Percentiles rank a stretch among this genome's conserved stretches.
Evolutionary conservation across 2,329 filamentous ascomycete genomes (phyloP).

Genomic region (Stagonosporopsis chrysanthemi): DNA sequence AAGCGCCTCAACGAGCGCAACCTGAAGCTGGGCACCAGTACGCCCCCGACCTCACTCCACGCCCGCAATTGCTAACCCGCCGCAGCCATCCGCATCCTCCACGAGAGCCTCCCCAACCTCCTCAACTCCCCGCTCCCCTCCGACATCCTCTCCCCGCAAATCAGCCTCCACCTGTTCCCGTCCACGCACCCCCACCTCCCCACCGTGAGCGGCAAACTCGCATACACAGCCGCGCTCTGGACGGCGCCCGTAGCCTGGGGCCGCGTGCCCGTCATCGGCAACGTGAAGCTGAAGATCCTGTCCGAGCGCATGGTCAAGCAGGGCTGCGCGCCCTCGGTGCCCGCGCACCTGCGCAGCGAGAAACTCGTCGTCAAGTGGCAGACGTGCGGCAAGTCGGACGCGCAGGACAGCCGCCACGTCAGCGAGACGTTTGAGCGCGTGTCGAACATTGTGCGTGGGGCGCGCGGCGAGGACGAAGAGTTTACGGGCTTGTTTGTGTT

Average conservation of each 20-base stretch:
- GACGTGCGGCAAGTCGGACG: conserved; percentile 65
- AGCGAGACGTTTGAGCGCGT: conserved; percentile 63
- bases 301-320: conserved; percentile 83
- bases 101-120: conserved; percentile 67
- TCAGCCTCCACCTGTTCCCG: conserved; percentile 70
- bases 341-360: conserved; percentile 63
- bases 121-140: conserved; percentile 67
- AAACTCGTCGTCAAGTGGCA: conserved; percentile 93
- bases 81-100: conserved; percentile 66
- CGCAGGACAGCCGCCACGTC: conserved; percentile 53
- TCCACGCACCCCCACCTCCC: conserved; percentile 88
- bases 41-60: conserved; percentile 14
- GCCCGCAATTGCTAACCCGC: conserved; percentile 10
- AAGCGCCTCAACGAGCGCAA: conserved; percentile 66
- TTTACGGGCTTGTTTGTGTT: conserved; percentile 95
- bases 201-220: conserved; percentile 86
- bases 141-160: conserved; percentile 68
- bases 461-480: conserved; percentile 62
- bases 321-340: conserved; percentile 51
- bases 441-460: conserved; percentile 63
- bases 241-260: conserved; percentile 97
- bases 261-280: conserved; percentile 86
- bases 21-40: conserved; percentile 69
- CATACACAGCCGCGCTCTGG: conserved; percentile 93
- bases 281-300: conserved; percentile 85